Evolutionary conservation across 75 land plant genomes (phyloP).

Genomic region (Pinus albicaulis): DNA sequence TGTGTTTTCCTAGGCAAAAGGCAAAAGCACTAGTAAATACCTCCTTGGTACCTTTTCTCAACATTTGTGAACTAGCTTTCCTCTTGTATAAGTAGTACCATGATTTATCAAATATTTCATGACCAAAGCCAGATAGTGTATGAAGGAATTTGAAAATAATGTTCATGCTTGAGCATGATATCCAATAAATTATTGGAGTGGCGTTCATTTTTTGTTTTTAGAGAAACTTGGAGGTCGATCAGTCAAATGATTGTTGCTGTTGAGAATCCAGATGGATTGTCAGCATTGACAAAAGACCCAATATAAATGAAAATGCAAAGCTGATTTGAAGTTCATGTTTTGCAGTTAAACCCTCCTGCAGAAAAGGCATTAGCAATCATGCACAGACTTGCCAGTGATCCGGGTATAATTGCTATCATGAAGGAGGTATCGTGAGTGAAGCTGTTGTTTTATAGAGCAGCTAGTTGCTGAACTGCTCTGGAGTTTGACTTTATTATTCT

Average conservation of each 20-base stretch:
- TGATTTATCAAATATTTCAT: not conserved
- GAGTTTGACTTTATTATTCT: not conserved
- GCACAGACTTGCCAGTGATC: conserved; percentile 98
- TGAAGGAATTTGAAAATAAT: not conserved
- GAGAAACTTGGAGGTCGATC: not conserved
- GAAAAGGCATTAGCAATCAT: conserved; percentile 69
- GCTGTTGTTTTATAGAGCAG: not conserved
- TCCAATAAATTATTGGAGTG: not conserved
- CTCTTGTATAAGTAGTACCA: too few relatives aligned
- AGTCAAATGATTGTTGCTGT: not conserved
- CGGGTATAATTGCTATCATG: conserved; percentile 94
- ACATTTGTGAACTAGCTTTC: too few relatives aligned
- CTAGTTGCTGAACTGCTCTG: not conserved
- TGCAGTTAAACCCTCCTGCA: conserved; percentile 84
- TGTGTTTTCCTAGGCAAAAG: too few relatives aligned
- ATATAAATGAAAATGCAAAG: too few relatives aligned
- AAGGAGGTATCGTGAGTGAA: conserved; percentile 62
- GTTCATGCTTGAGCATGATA: not conserved
- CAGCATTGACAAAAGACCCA: too few relatives aligned
- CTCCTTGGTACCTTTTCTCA: too few relatives aligned
- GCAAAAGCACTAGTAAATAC: too few relatives aligned
- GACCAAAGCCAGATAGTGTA: not conserved
- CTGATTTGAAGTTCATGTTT: not conserved
- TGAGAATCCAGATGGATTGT: too few relatives aligned
- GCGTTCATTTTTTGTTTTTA: conserved; percentile 2